Conservation (phyloP, 106 monocot species). For the Platanthera zijinensis region DNA sequence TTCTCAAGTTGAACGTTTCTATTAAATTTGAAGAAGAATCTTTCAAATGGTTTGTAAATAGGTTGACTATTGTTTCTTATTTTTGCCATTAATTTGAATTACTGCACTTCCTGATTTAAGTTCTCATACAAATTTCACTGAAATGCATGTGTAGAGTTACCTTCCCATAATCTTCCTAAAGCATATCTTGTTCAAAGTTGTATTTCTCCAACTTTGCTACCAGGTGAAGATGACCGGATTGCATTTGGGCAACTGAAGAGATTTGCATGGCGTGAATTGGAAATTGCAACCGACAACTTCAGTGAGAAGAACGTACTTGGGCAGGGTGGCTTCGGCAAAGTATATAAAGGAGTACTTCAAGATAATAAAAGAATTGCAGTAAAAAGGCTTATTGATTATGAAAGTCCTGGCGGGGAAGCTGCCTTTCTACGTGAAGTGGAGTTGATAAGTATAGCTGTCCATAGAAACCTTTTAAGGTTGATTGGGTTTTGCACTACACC, state of each 20-base stretch:
- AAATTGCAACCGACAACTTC: constrained; percentile 64
- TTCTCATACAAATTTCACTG: neutral
- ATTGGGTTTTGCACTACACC: constrained; percentile 67
- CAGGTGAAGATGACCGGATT: constrained; percentile 72
- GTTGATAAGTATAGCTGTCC: constrained; percentile 68
- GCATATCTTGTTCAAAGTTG: neutral
- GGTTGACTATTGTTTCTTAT: neutral
- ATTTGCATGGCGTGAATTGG: constrained; percentile 71
- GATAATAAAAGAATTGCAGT: constrained; percentile 62
- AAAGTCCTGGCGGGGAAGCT: constrained; percentile 66
- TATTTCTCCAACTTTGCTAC: neutral
- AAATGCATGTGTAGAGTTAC: neutral
- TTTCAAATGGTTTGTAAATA: neutral
- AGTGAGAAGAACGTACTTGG: constrained; percentile 69
- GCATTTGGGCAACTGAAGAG: constrained; percentile 75
- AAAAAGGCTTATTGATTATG: constrained; percentile 55
- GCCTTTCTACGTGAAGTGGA: constrained; percentile 69
- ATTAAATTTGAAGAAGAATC: no score
- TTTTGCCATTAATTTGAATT: neutral
- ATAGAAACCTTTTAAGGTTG: constrained; percentile 56
- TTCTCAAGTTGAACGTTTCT: no score
- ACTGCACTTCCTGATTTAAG: neutral
- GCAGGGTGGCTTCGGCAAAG: constrained; percentile 74
- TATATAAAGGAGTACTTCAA: constrained; percentile 59
- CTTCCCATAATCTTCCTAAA: neutral